Evolutionary conservation across 768 basidiomycete species (phyloP).

Genomic region (Rhodotorula diobovata): DNA sequence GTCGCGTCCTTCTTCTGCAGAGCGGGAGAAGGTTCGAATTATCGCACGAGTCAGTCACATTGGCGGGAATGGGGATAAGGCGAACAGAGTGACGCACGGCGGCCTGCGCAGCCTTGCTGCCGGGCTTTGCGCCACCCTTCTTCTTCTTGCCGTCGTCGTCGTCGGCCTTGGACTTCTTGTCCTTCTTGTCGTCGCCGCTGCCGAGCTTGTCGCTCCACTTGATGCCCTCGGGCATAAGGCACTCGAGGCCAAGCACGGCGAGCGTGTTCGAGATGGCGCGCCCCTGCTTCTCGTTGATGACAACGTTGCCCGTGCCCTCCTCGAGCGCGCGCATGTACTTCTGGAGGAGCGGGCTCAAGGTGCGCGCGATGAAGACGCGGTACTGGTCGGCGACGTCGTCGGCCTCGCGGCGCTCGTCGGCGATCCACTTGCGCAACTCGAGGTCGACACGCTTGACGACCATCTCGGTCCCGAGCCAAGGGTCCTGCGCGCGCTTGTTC

Average conservation of each 20-base stretch:
- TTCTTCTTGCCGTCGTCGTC: conserved; percentile 35
- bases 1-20: conserved; percentile 3
- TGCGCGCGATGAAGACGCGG: conserved; percentile 53
- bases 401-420: conserved; percentile 50
- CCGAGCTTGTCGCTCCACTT: conserved; percentile 12
- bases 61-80: too few relatives aligned
- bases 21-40: too few relatives aligned
- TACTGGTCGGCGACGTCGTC: conserved; percentile 52
- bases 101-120: conserved; percentile 27
- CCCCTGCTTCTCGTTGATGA: conserved; percentile 48
- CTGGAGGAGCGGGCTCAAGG: conserved; percentile 20
- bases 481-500: conserved; percentile 52
- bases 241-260: conserved; percentile 20
- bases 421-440: conserved; percentile 56
- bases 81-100: conserved; percentile 4
- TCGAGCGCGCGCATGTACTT: conserved; percentile 50
- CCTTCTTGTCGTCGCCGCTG: conserved; percentile 25
- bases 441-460: conserved; percentile 57
- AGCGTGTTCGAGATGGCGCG: conserved; percentile 48
- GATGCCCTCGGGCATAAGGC: conserved; percentile 32
- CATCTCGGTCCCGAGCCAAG: conserved; percentile 55
- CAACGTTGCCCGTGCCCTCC: conserved; percentile 36
- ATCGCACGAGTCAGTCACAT: neutral
- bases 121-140: conserved; percentile 33
- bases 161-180: conserved; percentile 27